These are phyloP conservation scores for Scheffersomyces insectosa DNA, from an alignment of 1,139 yeast genomes.

Conservation along the genomic window DNA sequence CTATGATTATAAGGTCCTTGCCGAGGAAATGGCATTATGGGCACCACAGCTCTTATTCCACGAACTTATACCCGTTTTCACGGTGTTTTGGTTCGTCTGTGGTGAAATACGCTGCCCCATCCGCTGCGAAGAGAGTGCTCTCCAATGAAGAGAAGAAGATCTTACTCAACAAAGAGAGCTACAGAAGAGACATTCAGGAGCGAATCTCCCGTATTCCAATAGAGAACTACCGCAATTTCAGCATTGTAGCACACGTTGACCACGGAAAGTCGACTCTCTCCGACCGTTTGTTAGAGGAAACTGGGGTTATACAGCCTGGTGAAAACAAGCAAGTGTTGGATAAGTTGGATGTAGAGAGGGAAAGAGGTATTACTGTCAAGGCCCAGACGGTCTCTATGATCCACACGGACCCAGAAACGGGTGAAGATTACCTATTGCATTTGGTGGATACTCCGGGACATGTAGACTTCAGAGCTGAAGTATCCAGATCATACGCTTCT, in stretches of 20 bases:
- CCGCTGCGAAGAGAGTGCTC: slow-evolving; percentile 8
- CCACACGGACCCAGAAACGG: slow-evolving; percentile 59
- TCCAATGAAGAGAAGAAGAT: slow-evolving; percentile 30
- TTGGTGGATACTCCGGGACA: slow-evolving; percentile 98
- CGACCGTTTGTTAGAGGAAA: slow-evolving; percentile 81
- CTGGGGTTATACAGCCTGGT: slow-evolving; percentile 80
- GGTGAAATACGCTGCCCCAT: not conserved
- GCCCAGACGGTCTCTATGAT: slow-evolving; percentile 97
- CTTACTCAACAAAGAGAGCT: slow-evolving; percentile 32
- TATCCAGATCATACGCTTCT: slow-evolving; percentile 88
- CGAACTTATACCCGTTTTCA: not conserved
- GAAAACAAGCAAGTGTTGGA: slow-evolving; percentile 87
- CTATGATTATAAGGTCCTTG: no score
- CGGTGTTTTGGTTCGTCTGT: not conserved
- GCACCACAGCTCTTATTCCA: no score
- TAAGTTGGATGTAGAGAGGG: slow-evolving; percentile 47
- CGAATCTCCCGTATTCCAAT: slow-evolving; percentile 75
- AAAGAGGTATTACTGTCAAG: slow-evolving; percentile 90
- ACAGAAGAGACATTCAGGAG: slow-evolving; percentile 40
- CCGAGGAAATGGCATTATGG: no score
- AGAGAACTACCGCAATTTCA: slow-evolving; percentile 82
- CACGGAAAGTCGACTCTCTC: slow-evolving; percentile 95
- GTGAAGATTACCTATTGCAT: slow-evolving; percentile 76
- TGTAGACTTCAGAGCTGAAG: slow-evolving; percentile 94
- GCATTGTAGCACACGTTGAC: slow-evolving; percentile 96